Conservation (phyloP, 495 filamentous ascomycete genomes). For the Saxophila tyrrhenica region DNA sequence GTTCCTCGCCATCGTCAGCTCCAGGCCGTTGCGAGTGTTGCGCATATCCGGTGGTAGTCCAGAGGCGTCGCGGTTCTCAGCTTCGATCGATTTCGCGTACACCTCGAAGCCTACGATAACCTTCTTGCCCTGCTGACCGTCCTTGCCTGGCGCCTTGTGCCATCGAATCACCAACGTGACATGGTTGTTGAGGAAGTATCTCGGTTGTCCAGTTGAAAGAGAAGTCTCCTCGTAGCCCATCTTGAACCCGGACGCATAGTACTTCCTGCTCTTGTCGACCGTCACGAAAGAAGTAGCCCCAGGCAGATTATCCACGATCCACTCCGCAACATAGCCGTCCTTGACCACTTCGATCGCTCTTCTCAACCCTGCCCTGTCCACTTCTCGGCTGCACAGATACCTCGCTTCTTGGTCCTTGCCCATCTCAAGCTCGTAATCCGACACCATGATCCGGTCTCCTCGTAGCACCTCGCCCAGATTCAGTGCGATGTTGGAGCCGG, state of each 20-base stretch:
- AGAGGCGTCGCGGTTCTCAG: conserved; percentile 43
- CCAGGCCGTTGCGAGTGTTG: conserved; percentile 49
- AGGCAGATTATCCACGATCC: conserved; percentile 93
- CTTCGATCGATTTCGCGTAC: conserved; percentile 74
- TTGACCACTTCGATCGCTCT: conserved; percentile 63
- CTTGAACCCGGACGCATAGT: conserved; percentile 94
- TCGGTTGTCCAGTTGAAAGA: conserved; percentile 45
- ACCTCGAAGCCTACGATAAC: conserved; percentile 89
- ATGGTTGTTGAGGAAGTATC: conserved; percentile 83
- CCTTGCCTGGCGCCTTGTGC: conserved; percentile 57
- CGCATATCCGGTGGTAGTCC: conserved; percentile 61
- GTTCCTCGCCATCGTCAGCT: conserved; percentile 56
- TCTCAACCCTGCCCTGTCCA: conserved; percentile 55
- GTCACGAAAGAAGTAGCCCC: conserved; percentile 90
- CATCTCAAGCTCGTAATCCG: conserved; percentile 79
- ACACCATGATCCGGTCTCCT: conserved; percentile 80
- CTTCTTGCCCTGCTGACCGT: conserved; percentile 60
- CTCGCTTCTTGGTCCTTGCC: conserved; percentile 65
- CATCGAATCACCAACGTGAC: conserved; percentile 80
- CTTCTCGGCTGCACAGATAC: conserved; percentile 58
- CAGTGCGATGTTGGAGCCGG: conserved; percentile 69
- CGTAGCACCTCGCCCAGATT: conserved; percentile 91
- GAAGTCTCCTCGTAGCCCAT: conserved; percentile 67
- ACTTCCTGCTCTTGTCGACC: conserved; percentile 75
- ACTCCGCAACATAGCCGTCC: conserved; percentile 82